phyloP scores from a whole-genome alignment of 2,329 filamentous ascomycete species.

The Scopulariopsis brevicaulis region DNA sequence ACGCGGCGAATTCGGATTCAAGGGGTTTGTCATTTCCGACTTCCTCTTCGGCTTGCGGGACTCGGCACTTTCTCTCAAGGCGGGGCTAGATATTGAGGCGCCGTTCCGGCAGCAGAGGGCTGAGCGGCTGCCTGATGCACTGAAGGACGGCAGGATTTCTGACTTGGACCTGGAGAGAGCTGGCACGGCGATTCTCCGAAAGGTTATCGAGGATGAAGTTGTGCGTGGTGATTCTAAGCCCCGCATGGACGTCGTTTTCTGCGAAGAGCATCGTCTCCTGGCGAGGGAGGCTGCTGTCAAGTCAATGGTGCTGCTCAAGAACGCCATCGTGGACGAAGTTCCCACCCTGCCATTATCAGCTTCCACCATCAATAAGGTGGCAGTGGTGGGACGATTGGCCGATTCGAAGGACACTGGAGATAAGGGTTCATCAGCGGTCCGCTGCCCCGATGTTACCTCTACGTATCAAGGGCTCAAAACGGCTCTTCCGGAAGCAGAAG shows the following conservation, averaged over 20 bases:
- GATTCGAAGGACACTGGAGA: conserved; percentile 1
- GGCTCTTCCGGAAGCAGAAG: neutral
- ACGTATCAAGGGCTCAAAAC: neutral
- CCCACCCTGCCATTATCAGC: conserved; percentile 2
- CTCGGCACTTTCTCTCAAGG: conserved; percentile 8
- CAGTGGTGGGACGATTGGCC: conserved; percentile 10
- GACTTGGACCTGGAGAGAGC: neutral
- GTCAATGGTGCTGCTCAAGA: conserved; percentile 13
- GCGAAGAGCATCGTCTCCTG: conserved; percentile 8
- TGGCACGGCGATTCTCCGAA: neutral
- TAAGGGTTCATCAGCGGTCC: neutral
- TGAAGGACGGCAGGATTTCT: conserved; percentile 1
- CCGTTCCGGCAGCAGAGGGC: conserved; percentile 9
- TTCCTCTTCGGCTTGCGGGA: conserved; percentile 10
- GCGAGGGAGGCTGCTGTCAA: conserved; percentile 8
- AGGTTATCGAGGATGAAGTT: neutral
- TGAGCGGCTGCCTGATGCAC: neutral
- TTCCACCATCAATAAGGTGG: conserved; percentile 3
- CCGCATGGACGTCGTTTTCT: conserved; percentile 8
- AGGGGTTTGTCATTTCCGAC: conserved; percentile 10
- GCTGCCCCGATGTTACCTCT: neutral
- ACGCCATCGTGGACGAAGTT: neutral
- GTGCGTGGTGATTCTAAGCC: neutral
- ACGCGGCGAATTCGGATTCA: conserved; percentile 9
- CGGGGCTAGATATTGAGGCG: conserved; percentile 12